phyloP scores from a whole-genome alignment of 768 basidiomycete genomes.

The Tylopilus subfusipes region DNA sequence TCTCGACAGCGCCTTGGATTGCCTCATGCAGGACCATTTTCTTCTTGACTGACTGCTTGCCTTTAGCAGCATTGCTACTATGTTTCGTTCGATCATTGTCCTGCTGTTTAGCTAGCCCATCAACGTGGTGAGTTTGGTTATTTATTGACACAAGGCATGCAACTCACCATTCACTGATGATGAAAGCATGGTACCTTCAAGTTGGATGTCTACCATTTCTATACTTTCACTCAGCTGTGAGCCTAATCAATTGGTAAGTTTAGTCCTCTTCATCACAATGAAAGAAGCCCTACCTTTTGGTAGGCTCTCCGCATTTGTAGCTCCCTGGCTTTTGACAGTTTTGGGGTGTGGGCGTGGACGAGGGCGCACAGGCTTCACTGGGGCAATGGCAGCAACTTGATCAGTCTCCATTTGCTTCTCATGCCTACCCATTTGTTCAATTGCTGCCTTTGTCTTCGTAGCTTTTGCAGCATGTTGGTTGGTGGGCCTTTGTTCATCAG shows the following conservation, averaged over 20 bases:
- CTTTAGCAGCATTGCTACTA: neutral
- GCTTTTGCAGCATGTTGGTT: neutral
- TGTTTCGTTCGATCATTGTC: neutral
- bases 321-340: neutral
- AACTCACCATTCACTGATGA: neutral
- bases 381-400: neutral
- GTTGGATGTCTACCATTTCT: neutral
- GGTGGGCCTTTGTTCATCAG: neutral
- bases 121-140: neutral
- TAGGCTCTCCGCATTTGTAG: neutral
- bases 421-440: neutral
- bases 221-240: neutral
- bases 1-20: neutral
- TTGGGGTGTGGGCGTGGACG: neutral
- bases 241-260: neutral
- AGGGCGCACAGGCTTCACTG: neutral
- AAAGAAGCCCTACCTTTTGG: neutral
- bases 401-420: neutral
- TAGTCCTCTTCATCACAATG: neutral
- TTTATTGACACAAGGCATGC: neutral
- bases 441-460: neutral
- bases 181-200: neutral
- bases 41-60: neutral
- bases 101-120: no score
- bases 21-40: neutral